Evolutionary conservation across 2,329 filamentous ascomycete genomes (phyloP).

Genomic region (Metarhizium album): DNA sequence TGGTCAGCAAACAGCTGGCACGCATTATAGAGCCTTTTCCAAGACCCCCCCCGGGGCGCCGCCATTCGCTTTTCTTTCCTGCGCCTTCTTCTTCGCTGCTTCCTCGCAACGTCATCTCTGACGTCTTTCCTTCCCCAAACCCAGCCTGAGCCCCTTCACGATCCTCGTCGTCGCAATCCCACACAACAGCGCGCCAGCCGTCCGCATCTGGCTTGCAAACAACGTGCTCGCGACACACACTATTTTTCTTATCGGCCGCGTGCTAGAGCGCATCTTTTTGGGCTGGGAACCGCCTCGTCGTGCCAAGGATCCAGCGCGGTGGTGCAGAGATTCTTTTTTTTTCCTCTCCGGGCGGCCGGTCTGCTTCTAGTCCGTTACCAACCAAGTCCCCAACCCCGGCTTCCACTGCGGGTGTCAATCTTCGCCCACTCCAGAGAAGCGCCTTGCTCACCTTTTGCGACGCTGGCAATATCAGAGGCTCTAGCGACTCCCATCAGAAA

Average conservation of each 20-base stretch:
- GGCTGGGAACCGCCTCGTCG: not conserved
- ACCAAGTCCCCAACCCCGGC: not conserved
- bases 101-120: slow-evolving; percentile 35
- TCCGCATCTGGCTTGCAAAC: slow-evolving; percentile 1
- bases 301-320: slow-evolving; percentile 1
- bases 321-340: slow-evolving; percentile 6
- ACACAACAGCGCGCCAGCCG: slow-evolving; percentile 6
- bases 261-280: not conserved
- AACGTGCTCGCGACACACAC: slow-evolving; percentile 1
- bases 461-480: not conserved
- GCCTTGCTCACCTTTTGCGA: not conserved
- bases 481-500: slow-evolving; percentile 1
- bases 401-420: slow-evolving; percentile 9
- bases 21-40: slow-evolving; percentile 1
- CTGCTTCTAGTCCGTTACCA: not conserved
- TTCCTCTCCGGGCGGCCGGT: not conserved
- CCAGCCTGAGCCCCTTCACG: slow-evolving; percentile 25
- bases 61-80: slow-evolving; percentile 20
- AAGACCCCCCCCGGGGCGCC: slow-evolving; percentile 10
- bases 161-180: slow-evolving; percentile 22
- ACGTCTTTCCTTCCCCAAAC: slow-evolving; percentile 30
- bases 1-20: not conserved
- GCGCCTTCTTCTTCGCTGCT: slow-evolving; percentile 25
- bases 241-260: not conserved
- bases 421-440: slow-evolving; percentile 4